A percentile compares a stretch with the other conserved stretches of the same genome.
Evolutionary conservation across 1,139 yeast species (phyloP).

Genomic region (Candida albicans): DNA sequence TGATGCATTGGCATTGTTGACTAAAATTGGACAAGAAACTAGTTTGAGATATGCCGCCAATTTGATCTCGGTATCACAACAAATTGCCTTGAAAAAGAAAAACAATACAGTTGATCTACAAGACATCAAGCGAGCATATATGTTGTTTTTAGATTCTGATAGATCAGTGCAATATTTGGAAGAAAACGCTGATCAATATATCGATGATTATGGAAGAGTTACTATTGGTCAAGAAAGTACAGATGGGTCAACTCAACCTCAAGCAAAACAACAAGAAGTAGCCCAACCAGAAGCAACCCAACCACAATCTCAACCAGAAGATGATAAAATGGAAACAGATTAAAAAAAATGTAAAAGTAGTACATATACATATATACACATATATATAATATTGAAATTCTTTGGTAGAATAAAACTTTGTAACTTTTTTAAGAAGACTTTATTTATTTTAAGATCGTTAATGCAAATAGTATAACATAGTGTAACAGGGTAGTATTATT

Average conservation of each 20-base stretch:
- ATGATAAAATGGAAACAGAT: slow-evolving; percentile 55
- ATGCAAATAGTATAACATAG: no score
- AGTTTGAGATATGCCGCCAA: slow-evolving; percentile 92
- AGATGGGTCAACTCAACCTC: slow-evolving; percentile 9
- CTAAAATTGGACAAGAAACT: slow-evolving; percentile 91
- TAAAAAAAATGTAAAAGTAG: slow-evolving; percentile 11
- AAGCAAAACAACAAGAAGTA: slow-evolving; percentile 9
- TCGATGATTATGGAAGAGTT: slow-evolving; percentile 71
- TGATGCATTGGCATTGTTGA: slow-evolving; percentile 85
- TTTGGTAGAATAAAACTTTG: neutral
- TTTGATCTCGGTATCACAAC: slow-evolving; percentile 84
- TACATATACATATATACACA: slow-evolving; percentile 52
- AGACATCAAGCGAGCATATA: slow-evolving; percentile 85
- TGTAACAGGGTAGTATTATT: neutral
- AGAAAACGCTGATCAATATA: slow-evolving; percentile 65
- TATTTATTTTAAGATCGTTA: no score
- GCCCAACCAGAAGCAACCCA: slow-evolving; percentile 14
- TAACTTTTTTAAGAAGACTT: neutral
- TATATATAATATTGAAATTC: slow-evolving; percentile 23
- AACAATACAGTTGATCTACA: slow-evolving; percentile 67
- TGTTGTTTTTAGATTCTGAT: slow-evolving; percentile 82
- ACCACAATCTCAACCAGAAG: slow-evolving; percentile 15
- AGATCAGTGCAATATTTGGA: slow-evolving; percentile 82
- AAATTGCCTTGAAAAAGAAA: slow-evolving; percentile 81
- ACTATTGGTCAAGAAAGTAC: slow-evolving; percentile 37